A percentile compares a stretch with the other conserved stretches of the same genome.
phyloP scores from a whole-genome alignment of 805 yeast genomes.

The Ogataea zsoltii region DNA sequence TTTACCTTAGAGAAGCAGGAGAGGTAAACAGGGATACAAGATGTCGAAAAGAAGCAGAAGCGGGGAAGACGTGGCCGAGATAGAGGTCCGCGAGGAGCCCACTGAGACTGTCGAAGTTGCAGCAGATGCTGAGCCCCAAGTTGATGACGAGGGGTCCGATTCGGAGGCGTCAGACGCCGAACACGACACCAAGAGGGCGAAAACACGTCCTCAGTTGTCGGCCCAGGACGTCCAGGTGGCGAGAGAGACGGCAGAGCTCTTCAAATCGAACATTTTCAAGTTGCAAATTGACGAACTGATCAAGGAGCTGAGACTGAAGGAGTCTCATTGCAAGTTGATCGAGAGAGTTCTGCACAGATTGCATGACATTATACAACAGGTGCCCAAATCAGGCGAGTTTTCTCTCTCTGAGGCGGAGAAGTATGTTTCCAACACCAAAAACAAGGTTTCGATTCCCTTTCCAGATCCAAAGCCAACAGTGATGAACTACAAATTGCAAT shows the following conservation, averaged over 20 bases:
- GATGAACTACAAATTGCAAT: conserved; percentile 71
- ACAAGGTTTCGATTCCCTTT: conserved; percentile 71
- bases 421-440: conserved; percentile 43
- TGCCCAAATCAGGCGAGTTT: conserved; percentile 57
- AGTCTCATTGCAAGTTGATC: conserved; percentile 59
- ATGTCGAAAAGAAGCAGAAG: conserved; percentile 9
- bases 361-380: conserved; percentile 62
- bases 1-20: not conserved
- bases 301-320: conserved; percentile 76
- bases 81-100: not conserved
- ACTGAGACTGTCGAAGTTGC: conserved; percentile 9
- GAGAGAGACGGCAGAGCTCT: conserved; percentile 89
- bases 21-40: not conserved
- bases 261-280: conserved; percentile 94
- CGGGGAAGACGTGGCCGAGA: not conserved
- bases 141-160: conserved; percentile 9
- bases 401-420: conserved; percentile 60
- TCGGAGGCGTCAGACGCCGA: conserved; percentile 20
- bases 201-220: conserved; percentile 37
- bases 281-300: conserved; percentile 90
- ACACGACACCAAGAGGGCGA: conserved; percentile 13
- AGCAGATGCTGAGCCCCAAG: not conserved
- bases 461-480: conserved; percentile 82
- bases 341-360: conserved; percentile 77
- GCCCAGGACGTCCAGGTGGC: conserved; percentile 90